Evolutionary conservation across 306 rosid species (phyloP).

Genomic region (Vachellia pachyceras): DNA sequence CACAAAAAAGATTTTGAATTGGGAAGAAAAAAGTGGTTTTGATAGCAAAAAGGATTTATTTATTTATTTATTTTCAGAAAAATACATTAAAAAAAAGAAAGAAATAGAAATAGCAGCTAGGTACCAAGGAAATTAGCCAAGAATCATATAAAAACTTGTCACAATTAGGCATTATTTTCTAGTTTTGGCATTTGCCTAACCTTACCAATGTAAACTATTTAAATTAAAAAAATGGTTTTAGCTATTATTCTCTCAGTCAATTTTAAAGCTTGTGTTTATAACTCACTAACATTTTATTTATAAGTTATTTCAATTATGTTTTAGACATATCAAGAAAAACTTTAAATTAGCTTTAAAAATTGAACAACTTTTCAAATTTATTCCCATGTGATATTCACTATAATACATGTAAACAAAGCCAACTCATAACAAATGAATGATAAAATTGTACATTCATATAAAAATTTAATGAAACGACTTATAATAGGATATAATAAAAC

Average conservation of each 20-base stretch:
- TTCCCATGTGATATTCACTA: too few species aligned
- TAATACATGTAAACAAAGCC: too few species aligned
- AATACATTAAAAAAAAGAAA: background rate
- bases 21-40: too few species aligned
- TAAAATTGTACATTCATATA: too few species aligned
- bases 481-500: too few species aligned
- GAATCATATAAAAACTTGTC: background rate
- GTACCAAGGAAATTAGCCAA: background rate
- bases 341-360: too few species aligned
- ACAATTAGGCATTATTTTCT: background rate
- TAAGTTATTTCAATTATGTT: too few species aligned
- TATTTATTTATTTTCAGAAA: background rate
- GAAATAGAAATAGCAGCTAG: background rate
- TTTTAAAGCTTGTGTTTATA: background rate
- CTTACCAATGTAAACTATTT: background rate
- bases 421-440: too few species aligned
- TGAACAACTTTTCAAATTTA: too few species aligned
- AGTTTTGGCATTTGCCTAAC: constrained; percentile 1
- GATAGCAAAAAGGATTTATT: background rate
- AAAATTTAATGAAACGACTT: too few species aligned
- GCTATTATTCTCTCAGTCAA: background rate
- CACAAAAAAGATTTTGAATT: background rate
- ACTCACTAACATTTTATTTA: background rate
- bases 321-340: too few species aligned
- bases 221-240: too few species aligned